These are phyloP conservation scores for Podaxis sp. DNA, from an alignment of 768 basidiomycete genomes.

Conservation along the genomic window DNA sequence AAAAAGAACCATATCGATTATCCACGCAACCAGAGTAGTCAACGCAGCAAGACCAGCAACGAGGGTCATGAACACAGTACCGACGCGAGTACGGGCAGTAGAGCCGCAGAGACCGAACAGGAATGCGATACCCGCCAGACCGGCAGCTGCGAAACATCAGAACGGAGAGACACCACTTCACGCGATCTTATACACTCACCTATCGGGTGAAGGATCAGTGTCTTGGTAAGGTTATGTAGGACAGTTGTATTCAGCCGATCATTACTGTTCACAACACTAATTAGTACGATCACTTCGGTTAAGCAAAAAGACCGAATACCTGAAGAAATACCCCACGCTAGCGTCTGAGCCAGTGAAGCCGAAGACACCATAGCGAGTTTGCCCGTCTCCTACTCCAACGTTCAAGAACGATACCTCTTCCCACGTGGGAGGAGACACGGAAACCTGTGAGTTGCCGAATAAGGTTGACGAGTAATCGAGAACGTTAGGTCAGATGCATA, in stretches of 20 bases:
- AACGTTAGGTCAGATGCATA: conserved; percentile 33
- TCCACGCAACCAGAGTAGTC: conserved; percentile 64
- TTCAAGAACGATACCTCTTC: conserved; percentile 65
- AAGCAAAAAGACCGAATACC: conserved; percentile 34
- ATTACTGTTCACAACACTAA: conserved; percentile 29
- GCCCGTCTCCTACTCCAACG: conserved; percentile 36
- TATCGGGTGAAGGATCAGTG: conserved; percentile 80
- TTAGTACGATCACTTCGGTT: background rate
- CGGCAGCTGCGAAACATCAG: conserved; percentile 46
- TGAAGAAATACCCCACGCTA: conserved; percentile 59
- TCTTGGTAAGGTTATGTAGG: conserved; percentile 69
- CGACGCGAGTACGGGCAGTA: conserved; percentile 59
- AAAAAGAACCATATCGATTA: conserved; percentile 82
- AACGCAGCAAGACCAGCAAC: conserved; percentile 65
- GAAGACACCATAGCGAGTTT: conserved; percentile 69
- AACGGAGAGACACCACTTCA: conserved; percentile 5
- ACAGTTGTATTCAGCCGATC: conserved; percentile 47
- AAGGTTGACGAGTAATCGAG: conserved; percentile 2
- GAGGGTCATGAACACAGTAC: conserved; percentile 79
- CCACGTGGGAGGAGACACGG: conserved; percentile 78
- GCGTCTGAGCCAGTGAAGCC: conserved; percentile 62
- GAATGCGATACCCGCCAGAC: conserved; percentile 61
- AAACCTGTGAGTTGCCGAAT: conserved; percentile 43
- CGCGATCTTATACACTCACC: conserved; percentile 38
- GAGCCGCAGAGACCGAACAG: conserved; percentile 67